Base-by-base conservation (phyloP, 208 protist species). In the Acanthamoeba quina region DNA sequence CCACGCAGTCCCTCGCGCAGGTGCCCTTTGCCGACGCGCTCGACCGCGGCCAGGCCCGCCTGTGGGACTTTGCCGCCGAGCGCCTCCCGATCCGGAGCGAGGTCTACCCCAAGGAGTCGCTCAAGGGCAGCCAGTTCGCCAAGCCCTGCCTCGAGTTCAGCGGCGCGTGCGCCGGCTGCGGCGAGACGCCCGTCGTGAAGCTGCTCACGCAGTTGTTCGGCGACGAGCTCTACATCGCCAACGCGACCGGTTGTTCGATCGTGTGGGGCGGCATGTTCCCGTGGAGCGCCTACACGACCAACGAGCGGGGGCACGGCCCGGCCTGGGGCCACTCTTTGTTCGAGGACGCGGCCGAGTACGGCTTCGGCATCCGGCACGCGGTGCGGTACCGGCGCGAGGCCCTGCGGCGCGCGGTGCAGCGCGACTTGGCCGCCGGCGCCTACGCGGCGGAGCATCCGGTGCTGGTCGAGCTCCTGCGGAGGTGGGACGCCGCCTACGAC, bases 191-290 rank as follows among this genome's bases (percentile, higher is more conserved):
- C 24, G 96, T 98, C 82, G 94, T 97, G 60, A 98, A 98, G 72
- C 90, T 98, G 19, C 24, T 98, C 29, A 98, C 97, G 7, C 97
- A 98, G 86, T 90, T 98, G 7, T 98, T 97, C 74, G 97, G 97
- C 47, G 96, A 98, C 26, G 68, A 97, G 13, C 49, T 98, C 68
- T 64, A 97, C 60, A 97, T 98, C 80, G 97, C 97, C 37, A 98
- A 98, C 82, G 96, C 97, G 54, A 96, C 94, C 66, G 97, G 97
- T 44, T 98, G 97, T 90, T 96, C 95, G 21, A 97, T 96, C 19
- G 95, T 98, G 47, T 98, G 96, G 96, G 96, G 95, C 34, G 95
- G 95, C 31, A 95, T 95, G 31, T 85, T 86, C 78, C 88, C 93
- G 34, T 66, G 41, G 58, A 94, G 83, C 86, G 95, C 97, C 31